A percentile compares a stretch with the other conserved stretches of the same genome.
Conservation (phyloP, 2,329 filamentous ascomycete genomes). For the Botrytis paeoniae region DNA sequence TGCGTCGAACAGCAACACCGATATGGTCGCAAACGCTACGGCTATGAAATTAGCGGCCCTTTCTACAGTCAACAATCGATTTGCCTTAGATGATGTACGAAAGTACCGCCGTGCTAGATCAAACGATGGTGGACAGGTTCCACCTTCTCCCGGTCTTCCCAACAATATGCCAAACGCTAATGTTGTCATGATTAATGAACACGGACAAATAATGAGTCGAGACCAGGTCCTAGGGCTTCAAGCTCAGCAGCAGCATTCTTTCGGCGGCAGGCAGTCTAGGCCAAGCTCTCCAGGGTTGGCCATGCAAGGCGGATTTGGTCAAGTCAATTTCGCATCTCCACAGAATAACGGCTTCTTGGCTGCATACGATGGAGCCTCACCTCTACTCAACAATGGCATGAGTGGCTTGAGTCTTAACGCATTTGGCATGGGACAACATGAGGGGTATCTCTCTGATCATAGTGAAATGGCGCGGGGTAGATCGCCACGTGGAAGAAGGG, state of each 20-base stretch:
- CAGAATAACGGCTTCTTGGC: constrained; percentile 93
- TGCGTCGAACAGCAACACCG: constrained; percentile 51
- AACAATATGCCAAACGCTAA: constrained; percentile 67
- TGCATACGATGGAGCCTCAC: constrained; percentile 74
- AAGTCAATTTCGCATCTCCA: constrained; percentile 75
- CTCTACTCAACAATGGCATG: constrained; percentile 69
- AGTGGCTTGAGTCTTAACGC: constrained; percentile 68
- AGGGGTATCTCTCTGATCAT: constrained; percentile 91
- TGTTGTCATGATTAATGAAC: constrained; percentile 91
- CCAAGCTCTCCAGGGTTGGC: constrained; percentile 86
- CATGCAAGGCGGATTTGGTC: constrained; percentile 67
- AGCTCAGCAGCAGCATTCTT: constrained; percentile 55
- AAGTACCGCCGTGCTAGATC: constrained; percentile 92
- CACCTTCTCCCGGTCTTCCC: constrained; percentile 65
- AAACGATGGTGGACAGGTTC: constrained; percentile 69
- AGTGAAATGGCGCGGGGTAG: constrained; percentile 87
- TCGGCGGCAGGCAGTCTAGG: constrained; percentile 72
- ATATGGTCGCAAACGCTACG: constrained; percentile 98
- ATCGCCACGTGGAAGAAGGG: constrained; percentile 85
- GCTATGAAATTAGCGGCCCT: constrained; percentile 98
- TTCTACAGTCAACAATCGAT: constrained; percentile 97
- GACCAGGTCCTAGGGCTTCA: constrained; percentile 84
- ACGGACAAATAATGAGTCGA: constrained; percentile 79
- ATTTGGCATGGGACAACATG: constrained; percentile 66
- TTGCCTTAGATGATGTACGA: constrained; percentile 92